A percentile compares a stretch with the other conserved stretches of the same genome.
phyloP scores from a whole-genome alignment of 2,329 filamentous ascomycete genomes.

The Aspergillus sp. region DNA sequence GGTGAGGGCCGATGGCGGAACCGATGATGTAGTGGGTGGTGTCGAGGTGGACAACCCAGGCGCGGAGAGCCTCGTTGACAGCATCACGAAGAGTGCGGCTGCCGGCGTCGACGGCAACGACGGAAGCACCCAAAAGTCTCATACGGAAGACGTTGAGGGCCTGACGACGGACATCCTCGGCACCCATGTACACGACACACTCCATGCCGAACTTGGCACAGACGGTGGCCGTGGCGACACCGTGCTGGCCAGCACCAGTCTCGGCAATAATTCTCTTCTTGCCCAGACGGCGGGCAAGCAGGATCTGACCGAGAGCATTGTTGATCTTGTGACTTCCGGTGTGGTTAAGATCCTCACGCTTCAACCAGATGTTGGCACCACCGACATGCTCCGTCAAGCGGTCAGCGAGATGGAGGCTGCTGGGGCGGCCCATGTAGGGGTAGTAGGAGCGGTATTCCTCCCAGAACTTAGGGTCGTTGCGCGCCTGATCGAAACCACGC shows the following conservation, averaged over 20 bases:
- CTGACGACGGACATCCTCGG: constrained; percentile 93
- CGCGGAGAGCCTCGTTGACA: constrained; percentile 91
- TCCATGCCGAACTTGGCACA: constrained; percentile 98
- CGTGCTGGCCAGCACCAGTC: constrained; percentile 95
- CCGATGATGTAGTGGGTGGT: constrained; percentile 98
- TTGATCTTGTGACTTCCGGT: constrained; percentile 99
- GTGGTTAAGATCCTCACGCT: constrained; percentile 96
- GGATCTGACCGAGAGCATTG: constrained; percentile 90
- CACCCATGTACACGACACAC: constrained; percentile 97
- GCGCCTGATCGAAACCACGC: constrained; percentile 82
- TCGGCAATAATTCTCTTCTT: constrained; percentile 98
- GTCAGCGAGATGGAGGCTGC: constrained; percentile 85
- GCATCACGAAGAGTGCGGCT: constrained; percentile 80
- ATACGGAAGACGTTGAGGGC: constrained; percentile 98
- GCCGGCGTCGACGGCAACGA: constrained; percentile 89
- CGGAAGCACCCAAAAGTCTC: constrained; percentile 89
- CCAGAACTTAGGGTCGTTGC: constrained; percentile 90
- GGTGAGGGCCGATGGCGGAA: constrained; percentile 94
- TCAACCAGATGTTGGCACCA: constrained; percentile 95
- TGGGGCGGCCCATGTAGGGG: constrained; percentile 93
- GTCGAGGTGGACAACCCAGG: constrained; percentile 89
- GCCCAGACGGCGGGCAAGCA: constrained; percentile 80
- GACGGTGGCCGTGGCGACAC: constrained; percentile 94
- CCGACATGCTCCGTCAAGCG: constrained; percentile 85
- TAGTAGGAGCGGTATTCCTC: constrained; percentile 96